Base-by-base conservation (phyloP, 805 yeast genomes). In the Kazachstania bromeliacearum region DNA sequence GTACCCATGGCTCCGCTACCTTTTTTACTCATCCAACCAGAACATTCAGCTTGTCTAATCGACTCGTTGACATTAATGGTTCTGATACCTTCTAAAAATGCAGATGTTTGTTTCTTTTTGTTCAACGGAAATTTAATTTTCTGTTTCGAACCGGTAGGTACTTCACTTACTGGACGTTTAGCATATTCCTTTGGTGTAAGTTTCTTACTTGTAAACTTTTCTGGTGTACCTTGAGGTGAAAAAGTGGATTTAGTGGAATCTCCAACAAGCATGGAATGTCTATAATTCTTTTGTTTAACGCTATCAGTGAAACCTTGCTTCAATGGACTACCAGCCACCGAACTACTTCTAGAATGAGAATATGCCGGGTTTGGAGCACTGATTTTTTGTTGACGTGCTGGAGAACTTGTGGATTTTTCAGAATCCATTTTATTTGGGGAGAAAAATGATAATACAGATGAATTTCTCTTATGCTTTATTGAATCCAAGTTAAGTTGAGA, bases 21-120 rank as follows among this genome's bases (percentile, higher is more conserved):
- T 45, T 83, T 78, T 59, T 92, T 92, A 36, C 85, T 75, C 96
- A 92, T 85, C 95, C 96, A 92, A 2, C 98, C 98, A 31, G 84
- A 76, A 51, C 70, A 75, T 34, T 71, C 79, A 0, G 96, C 84
- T 4, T 78, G 63, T 46, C 74, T 74, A 31, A 81, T 75, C 0
- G 97, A 79, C 31, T 83, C 81, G 41, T 73, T 75, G 0, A 96
- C 94, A 0, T 82, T 69, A 12, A 84, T 69, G 9, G 63, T 68
- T 44, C 85, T 68, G 31, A 89, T 84, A 7, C 98, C 98, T 62
- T 92, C 98, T 53, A 74, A 77, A 54, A 82, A 82, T 1, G 92
- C 92, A 0, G 85, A 73, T 0, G 94, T 82, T 39, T 77, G 74
- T 57, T 70, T 71, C 50, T 82, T 82, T 24, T 76, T 35, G 12